Evolutionary conservation across 495 filamentous ascomycete genomes (phyloP).

Genomic region (Penicillium longicatenatum): DNA sequence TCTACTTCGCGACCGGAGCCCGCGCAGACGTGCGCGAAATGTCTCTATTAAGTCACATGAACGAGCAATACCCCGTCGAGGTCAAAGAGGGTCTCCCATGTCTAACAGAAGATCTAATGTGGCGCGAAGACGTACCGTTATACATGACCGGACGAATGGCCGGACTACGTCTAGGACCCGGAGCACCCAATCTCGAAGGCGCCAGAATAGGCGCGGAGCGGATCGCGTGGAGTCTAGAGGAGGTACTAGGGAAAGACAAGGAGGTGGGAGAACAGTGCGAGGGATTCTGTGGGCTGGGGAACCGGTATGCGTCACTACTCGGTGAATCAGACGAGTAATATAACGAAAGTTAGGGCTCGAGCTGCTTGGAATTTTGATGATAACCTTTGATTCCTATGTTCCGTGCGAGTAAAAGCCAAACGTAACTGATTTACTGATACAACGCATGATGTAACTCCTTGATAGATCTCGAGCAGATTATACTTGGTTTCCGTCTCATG

Average conservation of each 20-base stretch:
- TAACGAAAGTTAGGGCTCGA: constrained; percentile 7
- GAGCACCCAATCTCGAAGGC: constrained; percentile 63
- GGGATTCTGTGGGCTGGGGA: constrained; percentile 36
- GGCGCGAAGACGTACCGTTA: constrained; percentile 59
- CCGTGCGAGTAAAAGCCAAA: not conserved
- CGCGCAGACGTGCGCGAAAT: constrained; percentile 51
- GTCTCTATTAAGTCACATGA: constrained; percentile 52
- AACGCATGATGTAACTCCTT: not conserved
- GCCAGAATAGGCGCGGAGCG: constrained; percentile 64
- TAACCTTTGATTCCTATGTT: not conserved
- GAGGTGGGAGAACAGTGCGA: constrained; percentile 29
- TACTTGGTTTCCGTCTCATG: not conserved
- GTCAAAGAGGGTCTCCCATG: constrained; percentile 58
- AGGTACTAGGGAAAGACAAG: constrained; percentile 39
- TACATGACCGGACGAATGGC: constrained; percentile 63
- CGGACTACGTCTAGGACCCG: constrained; percentile 59
- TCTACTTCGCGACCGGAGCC: constrained; percentile 65
- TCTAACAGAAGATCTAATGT: constrained; percentile 64
- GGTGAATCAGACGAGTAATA: constrained; percentile 14
- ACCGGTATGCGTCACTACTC: constrained; percentile 34
- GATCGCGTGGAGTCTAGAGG: constrained; percentile 60
- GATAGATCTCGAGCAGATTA: not conserved
- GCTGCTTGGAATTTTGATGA: constrained; percentile 1
- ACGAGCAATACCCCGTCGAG: constrained; percentile 53
- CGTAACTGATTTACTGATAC: not conserved